These are phyloP conservation scores for Nissolia schottii DNA, from an alignment of 306 rosid species.

Conservation along the genomic window DNA sequence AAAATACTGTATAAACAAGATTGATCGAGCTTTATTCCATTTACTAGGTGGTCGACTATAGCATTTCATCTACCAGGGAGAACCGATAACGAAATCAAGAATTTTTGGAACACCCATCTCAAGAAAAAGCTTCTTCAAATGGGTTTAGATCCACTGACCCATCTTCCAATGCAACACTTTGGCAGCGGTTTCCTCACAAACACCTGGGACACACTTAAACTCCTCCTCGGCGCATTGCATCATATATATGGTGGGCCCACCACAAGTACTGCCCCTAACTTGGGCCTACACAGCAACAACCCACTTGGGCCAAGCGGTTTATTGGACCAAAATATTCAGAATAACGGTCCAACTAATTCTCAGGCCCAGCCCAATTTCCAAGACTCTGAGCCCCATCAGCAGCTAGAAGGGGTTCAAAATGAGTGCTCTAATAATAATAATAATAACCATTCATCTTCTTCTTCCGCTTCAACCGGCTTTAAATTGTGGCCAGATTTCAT, in stretches of 20 bases:
- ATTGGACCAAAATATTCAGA: slow-evolving; percentile 19
- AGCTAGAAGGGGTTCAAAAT: slow-evolving; percentile 8
- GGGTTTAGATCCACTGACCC: slow-evolving; percentile 77
- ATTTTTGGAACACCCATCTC: slow-evolving; percentile 76
- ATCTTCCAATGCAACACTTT: slow-evolving; percentile 47
- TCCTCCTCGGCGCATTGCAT: too few relatives aligned
- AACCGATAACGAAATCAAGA: slow-evolving; percentile 79
- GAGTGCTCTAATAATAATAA: too few relatives aligned
- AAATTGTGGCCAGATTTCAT: slow-evolving; percentile 52
- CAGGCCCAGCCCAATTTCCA: slow-evolving; percentile 26
- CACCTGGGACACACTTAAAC: slow-evolving; percentile 38
- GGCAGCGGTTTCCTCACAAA: slow-evolving; percentile 22
- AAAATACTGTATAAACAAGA: background rate
- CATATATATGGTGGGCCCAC: too few relatives aligned
- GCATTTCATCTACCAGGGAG: slow-evolving; percentile 78
- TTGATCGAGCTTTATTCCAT: background rate
- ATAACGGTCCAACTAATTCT: slow-evolving; percentile 22
- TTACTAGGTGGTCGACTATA: slow-evolving; percentile 68
- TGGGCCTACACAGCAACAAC: slow-evolving; percentile 28
- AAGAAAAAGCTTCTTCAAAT: slow-evolving; percentile 70
- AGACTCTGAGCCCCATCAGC: slow-evolving; percentile 19
- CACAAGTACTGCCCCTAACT: slow-evolving; percentile 2
- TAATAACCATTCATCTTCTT: too few relatives aligned
- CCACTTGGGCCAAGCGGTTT: slow-evolving; percentile 30
- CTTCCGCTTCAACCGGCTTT: slow-evolving; percentile 41